Percentiles rank a stretch among this genome's conserved stretches.
These are phyloP conservation scores for Solanum chacoense DNA, from an alignment of 305 asterid genomes.

Conservation along the genomic window DNA sequence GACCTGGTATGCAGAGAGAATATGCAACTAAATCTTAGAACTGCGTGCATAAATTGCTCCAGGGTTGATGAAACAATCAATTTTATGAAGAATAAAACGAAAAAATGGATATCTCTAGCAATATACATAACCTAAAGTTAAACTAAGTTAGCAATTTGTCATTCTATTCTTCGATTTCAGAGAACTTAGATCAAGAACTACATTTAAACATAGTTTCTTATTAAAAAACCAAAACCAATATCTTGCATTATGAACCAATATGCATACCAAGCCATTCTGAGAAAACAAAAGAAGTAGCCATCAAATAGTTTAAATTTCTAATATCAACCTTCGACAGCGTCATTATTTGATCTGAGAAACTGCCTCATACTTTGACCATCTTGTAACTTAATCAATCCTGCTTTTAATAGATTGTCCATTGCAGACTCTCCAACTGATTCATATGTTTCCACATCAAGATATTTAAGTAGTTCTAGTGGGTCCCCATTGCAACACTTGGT, in stretches of 20 bases:
- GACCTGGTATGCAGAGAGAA: slow-evolving; percentile 29
- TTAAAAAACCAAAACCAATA: background rate
- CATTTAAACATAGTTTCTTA: background rate
- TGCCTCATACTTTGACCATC: slow-evolving; percentile 55
- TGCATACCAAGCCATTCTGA: background rate
- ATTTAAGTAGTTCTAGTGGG: slow-evolving; percentile 64
- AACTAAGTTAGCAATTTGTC: background rate
- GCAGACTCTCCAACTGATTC: slow-evolving; percentile 81
- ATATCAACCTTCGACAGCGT: slow-evolving; percentile 51
- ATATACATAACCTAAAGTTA: background rate
- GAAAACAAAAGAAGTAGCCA: background rate
- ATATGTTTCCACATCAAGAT: slow-evolving; percentile 96
- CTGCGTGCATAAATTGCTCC: background rate
- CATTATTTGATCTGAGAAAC: slow-evolving; percentile 28
- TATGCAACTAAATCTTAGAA: background rate
- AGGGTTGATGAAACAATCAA: background rate
- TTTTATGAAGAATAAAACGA: background rate
- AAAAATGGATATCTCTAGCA: background rate
- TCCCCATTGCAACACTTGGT: slow-evolving; percentile 69
- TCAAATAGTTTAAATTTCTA: background rate
- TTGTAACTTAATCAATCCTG: slow-evolving; percentile 51
- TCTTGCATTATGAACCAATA: background rate
- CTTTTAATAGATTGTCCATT: slow-evolving; percentile 54
- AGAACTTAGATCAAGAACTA: background rate
- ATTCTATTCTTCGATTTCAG: background rate